Base-by-base conservation (phyloP, 176 grass and related monocot genomes). In the Oryza coarctata region DNA sequence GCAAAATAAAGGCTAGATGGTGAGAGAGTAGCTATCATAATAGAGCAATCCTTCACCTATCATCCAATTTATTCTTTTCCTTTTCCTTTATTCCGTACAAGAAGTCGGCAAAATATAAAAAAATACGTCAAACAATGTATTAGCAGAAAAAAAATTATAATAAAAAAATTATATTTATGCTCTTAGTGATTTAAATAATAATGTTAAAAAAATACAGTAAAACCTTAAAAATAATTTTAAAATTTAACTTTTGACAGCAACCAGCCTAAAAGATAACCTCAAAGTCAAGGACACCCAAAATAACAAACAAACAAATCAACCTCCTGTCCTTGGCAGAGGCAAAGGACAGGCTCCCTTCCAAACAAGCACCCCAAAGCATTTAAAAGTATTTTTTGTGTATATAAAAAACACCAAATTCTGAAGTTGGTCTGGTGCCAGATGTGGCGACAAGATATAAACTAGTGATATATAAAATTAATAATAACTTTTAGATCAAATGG, bases 41-140 rank as follows among this genome's bases (percentile, higher is more conserved):
- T 80, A 61, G 68, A 49, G 45, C 86, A 88, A 84, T 80, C 62
- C 61, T 88, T 62, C 87, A 84, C 70, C 76, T 75, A 74, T 74
- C 62, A 74, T 62, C 62, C 47, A 75, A 28, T 60, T 55, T 36
- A 57, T 73, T 55, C 38, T 49, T 3, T 18, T 27, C 60, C 6
- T 31, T 30, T 73, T 70, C 65, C 58, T 28, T 65, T 49, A 85
- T 81, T 70, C 77, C 78, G 9, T 43, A 11, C 14, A 18, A n/a
- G n/a, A n/a, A n/a, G n/a, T n/a, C n/a, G n/a, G n/a, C n/a, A n/a
- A n/a, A n/a, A n/a, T n/a, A n/a, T n/a, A n/a, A n/a, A n/a, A n/a
- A n/a, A n/a, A n/a, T n/a, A n/a, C n/a, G n/a, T n/a, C n/a, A n/a
- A n/a, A n/a, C n/a, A n/a, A n/a, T n/a, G n/a, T n/a, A n/a, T n/a